Evolutionary conservation across 192 early-diverging fungal species (phyloP).

Genomic region (Coemansia sp.): DNA sequence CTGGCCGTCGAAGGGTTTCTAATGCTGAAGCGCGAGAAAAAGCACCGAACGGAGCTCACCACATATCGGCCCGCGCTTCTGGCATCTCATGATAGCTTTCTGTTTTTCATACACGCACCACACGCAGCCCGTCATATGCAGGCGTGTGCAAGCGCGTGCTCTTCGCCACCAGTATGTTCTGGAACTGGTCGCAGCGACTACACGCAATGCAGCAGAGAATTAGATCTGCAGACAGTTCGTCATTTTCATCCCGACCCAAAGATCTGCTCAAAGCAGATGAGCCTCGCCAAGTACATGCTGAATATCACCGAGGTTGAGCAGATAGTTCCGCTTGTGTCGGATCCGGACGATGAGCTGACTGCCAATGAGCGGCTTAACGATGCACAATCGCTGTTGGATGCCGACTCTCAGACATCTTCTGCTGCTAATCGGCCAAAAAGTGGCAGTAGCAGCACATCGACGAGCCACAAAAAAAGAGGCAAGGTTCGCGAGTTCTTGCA

Average conservation of each 20-base stretch:
- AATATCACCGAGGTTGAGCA: slow-evolving; percentile 41
- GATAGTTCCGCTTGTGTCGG: slow-evolving; percentile 25
- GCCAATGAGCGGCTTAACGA: background rate
- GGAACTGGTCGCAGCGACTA: background rate
- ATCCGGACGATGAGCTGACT: slow-evolving; percentile 3
- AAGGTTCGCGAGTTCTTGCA: slow-evolving; percentile 32
- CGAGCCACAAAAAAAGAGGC: slow-evolving; percentile 14
- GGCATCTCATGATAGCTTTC: slow-evolving; percentile 31
- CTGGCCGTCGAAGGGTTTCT: slow-evolving; percentile 44
- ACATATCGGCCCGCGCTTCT: slow-evolving; percentile 36
- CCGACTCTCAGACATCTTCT: slow-evolving; percentile 8
- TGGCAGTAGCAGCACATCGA: background rate
- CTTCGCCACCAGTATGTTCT: background rate
- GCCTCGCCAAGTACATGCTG: slow-evolving; percentile 45
- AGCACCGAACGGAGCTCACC: slow-evolving; percentile 21
- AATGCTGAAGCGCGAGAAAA: slow-evolving; percentile 43
- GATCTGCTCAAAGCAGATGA: slow-evolving; percentile 43
- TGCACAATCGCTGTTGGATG: slow-evolving; percentile 5
- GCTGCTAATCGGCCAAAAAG: background rate
- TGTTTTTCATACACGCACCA: slow-evolving; percentile 44
- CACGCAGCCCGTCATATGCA: slow-evolving; percentile 36
- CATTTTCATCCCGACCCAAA: slow-evolving; percentile 30
- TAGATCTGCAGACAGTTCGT: slow-evolving; percentile 9
- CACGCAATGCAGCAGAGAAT: background rate
- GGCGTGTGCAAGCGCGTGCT: slow-evolving; percentile 16